phyloP scores from a whole-genome alignment of 306 rosid genomes.

The Cucurbita ficifolia region DNA sequence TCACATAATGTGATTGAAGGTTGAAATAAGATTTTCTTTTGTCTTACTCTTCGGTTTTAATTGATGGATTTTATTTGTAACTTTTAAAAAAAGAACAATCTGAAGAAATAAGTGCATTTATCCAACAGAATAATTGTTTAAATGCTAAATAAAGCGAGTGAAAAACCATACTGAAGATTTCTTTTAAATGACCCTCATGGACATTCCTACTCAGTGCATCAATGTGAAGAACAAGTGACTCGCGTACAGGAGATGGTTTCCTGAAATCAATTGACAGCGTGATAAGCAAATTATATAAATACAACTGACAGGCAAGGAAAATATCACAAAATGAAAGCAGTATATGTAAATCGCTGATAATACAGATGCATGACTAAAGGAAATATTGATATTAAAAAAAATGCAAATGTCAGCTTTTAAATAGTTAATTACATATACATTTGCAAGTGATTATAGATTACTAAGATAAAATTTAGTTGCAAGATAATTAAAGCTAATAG shows the following conservation, averaged over 20 bases:
- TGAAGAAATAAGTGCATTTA: background rate
- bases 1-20: background rate
- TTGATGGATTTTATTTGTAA: background rate
- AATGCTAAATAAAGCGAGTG: background rate
- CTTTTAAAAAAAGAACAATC: background rate
- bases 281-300: background rate
- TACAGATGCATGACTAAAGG: background rate
- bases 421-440: background rate
- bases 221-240: slow-evolving; percentile 72
- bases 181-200: slow-evolving; percentile 84
- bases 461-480: background rate
- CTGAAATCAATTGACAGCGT: slow-evolving; percentile 22
- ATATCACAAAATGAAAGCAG: background rate
- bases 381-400: background rate
- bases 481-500: background rate
- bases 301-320: background rate
- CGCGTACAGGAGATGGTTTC: slow-evolving; percentile 75
- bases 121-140: background rate
- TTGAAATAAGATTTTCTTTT: background rate
- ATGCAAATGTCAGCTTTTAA: background rate
- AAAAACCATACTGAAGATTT: slow-evolving; percentile 65
- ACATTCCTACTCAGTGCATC: slow-evolving; percentile 92
- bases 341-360: background rate
- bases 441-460: background rate
- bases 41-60: background rate